Base-by-base conservation (phyloP, 2,329 filamentous ascomycete species). In the Hypoxylon sp. region DNA sequence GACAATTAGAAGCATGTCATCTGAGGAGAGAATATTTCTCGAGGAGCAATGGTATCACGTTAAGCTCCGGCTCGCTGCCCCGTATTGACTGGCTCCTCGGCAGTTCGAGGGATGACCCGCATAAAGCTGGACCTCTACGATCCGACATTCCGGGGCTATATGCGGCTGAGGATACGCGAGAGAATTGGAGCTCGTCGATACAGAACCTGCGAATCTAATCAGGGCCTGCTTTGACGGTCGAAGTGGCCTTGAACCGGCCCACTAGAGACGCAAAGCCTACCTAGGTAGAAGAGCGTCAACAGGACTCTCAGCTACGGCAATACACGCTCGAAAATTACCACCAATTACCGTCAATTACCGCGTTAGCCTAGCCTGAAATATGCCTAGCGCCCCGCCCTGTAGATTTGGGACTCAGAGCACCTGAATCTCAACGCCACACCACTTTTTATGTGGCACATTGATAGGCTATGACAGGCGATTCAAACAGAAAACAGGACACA, bases 91-190 rank as follows among this genome's bases (percentile, higher is more conserved):
- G 32, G 35, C 35, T 39, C 24, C 29, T 32, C 17, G 32, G 27
- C 37, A 47, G 13, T 31, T 11, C 3, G 7, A 31, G 19, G 31
- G 55, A 42, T n/a, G 37, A 21, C 39, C 27, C 32, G 10, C 50
- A 42, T 15, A 56, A 48, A 52, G 39, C 15, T 29, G n/a, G 54
- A 51, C 17, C 31, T 31, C 29, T 19, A 17, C 54, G 48, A 60
- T 39, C 54, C 62, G 58, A 67, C 58, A 64, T 50, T 58, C 67
- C 60, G 67, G 48, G 3, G 29, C 24, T 24, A 42, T 55, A 44
- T 50, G 39, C 47, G 48, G 55, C 51, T 60, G 39, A 54, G 37
- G 31, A 37, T 24, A 11, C 19, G 15, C 21, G 21, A 29, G 56
- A 46, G 21, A 39, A 37, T 29, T 15, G 24, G 13, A 17, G 59